phyloP scores from a whole-genome alignment of 1,284 basidiomycete genomes.

The Thecaphora thlaspeos region DNA sequence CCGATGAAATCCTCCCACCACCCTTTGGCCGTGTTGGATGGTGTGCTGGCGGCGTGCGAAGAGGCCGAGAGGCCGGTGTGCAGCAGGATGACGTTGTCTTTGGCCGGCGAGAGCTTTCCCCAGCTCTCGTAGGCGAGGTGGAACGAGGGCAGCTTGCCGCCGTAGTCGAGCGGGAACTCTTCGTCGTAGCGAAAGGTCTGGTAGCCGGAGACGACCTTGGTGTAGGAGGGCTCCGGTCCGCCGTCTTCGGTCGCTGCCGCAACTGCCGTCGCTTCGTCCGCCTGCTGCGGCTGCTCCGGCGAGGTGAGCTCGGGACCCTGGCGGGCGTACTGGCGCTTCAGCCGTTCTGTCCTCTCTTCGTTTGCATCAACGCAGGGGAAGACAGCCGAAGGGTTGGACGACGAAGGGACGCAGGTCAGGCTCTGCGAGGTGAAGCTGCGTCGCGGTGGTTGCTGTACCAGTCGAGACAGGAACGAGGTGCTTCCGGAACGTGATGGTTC shows the following conservation, averaged over 20 bases:
- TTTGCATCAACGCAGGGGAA: constrained; percentile 56
- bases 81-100: constrained; percentile 89
- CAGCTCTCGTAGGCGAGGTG: constrained; percentile 96
- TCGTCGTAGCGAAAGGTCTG: constrained; percentile 56
- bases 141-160: constrained; percentile 69
- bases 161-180: constrained; percentile 74
- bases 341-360: constrained; percentile 41
- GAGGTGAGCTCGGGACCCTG: constrained; percentile 4
- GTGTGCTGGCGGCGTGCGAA: constrained; percentile 86
- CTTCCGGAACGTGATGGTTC: too few species aligned
- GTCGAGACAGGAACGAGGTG: too few species aligned
- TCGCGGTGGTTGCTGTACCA: too few species aligned
- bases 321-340: constrained; percentile 25
- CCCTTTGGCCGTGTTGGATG: constrained; percentile 75
- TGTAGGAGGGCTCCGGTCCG: constrained; percentile 60
- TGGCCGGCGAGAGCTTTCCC: constrained; percentile 76
- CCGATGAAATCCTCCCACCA: constrained; percentile 99
- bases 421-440: background rate
- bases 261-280: background rate
- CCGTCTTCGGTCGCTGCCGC: constrained; percentile 22
- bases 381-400: constrained; percentile 21
- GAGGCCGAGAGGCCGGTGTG: constrained; percentile 95
- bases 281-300: constrained; percentile 4
- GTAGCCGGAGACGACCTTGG: constrained; percentile 60
- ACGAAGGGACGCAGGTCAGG: background rate